phyloP scores from a whole-genome alignment of 2,329 filamentous ascomycete species.

The Colletotrichum brevisporum region DNA sequence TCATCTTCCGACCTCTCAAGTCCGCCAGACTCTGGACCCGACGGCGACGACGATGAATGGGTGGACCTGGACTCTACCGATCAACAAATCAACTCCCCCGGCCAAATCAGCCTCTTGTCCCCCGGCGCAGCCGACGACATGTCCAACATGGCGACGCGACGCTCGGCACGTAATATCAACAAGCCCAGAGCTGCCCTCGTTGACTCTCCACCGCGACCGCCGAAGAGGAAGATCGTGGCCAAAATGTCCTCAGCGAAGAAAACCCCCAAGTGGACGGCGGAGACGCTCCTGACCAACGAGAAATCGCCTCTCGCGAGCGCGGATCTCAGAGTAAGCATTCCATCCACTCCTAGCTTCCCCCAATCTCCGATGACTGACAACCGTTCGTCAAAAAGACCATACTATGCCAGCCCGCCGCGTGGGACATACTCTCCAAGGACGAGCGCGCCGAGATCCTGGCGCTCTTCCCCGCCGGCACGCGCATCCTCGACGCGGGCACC shows the following conservation, averaged over 20 bases:
- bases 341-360: not conserved
- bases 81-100: conserved; percentile 14
- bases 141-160: conserved; percentile 16
- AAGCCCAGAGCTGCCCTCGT: conserved; percentile 21
- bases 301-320: conserved; percentile 56
- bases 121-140: conserved; percentile 6
- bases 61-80: not conserved
- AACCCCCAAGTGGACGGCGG: conserved; percentile 51
- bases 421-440: conserved; percentile 52
- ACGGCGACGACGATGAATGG: not conserved
- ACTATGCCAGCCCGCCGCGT: conserved; percentile 55
- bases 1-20: conserved; percentile 21
- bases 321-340: conserved; percentile 51
- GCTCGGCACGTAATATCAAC: conserved; percentile 27
- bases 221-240: conserved; percentile 34
- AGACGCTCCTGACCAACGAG: conserved; percentile 52
- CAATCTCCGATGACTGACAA: not conserved
- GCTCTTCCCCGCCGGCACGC: conserved; percentile 54
- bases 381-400: conserved; percentile 47
- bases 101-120: conserved; percentile 10
- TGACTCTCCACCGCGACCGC: conserved; percentile 7
- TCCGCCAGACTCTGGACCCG: conserved; percentile 10
- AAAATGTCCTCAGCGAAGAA: conserved; percentile 46
- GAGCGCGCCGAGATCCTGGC: conserved; percentile 54
- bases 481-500: conserved; percentile 53